phyloP scores from a whole-genome alignment of 129 eudicot genomes.

The Artemisia annua region DNA sequence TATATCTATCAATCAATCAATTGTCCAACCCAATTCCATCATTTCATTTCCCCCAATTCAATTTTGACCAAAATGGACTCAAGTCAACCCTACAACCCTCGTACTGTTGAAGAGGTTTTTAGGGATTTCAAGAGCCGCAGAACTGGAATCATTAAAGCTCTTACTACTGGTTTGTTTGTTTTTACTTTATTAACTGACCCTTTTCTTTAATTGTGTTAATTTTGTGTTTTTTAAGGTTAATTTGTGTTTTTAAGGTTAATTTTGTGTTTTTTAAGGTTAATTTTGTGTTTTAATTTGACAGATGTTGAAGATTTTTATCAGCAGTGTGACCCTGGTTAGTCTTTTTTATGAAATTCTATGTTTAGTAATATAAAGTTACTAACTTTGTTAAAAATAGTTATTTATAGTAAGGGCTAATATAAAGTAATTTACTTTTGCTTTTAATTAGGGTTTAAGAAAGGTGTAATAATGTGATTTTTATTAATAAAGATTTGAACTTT shows the following conservation, averaged over 20 bases:
- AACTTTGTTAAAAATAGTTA: neutral
- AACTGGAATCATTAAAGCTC: conserved; percentile 77
- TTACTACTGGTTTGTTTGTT: conserved; percentile 45
- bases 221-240: neutral
- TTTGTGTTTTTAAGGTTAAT: conserved; percentile 4
- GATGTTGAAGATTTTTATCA: conserved; percentile 62
- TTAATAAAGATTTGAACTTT: neutral
- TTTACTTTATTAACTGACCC: neutral
- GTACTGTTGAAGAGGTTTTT: conserved; percentile 77
- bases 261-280: neutral
- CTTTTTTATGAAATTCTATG: neutral
- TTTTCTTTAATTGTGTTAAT: neutral
- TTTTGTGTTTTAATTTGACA: conserved; percentile 3
- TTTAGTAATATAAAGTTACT: neutral
- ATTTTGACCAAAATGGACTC: conserved; percentile 49
- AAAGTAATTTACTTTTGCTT: neutral
- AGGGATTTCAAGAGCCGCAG: conserved; percentile 70
- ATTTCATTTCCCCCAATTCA: conserved; percentile 17
- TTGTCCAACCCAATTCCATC: conserved; percentile 26
- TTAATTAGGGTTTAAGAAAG: conserved; percentile 13
- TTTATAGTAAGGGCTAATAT: neutral
- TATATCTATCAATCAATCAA: conserved; percentile 12
- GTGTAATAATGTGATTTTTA: neutral
- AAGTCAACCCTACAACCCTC: conserved; percentile 62
- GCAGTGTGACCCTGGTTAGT: conserved; percentile 71